Base-by-base conservation (phyloP, 2,329 filamentous ascomycete genomes). In the Aspergillus oerlinghausenensis region DNA sequence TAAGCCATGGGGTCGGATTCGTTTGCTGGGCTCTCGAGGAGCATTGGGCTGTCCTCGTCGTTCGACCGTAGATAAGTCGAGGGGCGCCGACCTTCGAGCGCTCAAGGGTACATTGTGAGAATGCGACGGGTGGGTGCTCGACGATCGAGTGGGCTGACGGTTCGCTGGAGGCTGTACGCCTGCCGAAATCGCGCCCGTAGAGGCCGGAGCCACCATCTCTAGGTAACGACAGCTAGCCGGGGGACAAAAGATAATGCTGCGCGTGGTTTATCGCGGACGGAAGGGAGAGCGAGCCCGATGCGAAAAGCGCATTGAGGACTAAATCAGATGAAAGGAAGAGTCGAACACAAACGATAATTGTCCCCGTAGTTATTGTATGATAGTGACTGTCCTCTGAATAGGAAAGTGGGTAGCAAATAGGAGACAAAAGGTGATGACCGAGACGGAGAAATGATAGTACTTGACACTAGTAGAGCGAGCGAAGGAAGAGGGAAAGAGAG, bases 31-130 rank as follows among this genome's bases (percentile, higher is more conserved):
- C 70, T 96, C 90, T 67, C 88, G 86, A 64, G 85, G 85, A 52
- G 88, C 86, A 29, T 85, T 90, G 25, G 90, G 84, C 65, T 94
- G 89, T 52, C 91, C 92, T 73, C 92, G 88, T 69, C 93, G 88
- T 79, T 97, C 94, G 59, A 99, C 94, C 0, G 91, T 96, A 51
- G 85, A 86, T 65, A 97, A 78, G 68, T 97, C 92, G 59, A 99
- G 80, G 49, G 91, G 85, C 57, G 81, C 79, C 43, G 85, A 84
- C 66, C 84, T 80, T 63, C 85, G 82, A 68, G 84, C 84, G 75
- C 85, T 88, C 68, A 88, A 77, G 51, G 86, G 85, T 35, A 83
- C 81, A 70, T 77, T 77, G 63, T 75, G 74, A 43, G 75, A 71
- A 68, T 79, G 76, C 59, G 72, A 75, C 52, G 75, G 73, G 60